Conservation (phyloP, 257 asterid species). For the Solanum virginianum region DNA sequence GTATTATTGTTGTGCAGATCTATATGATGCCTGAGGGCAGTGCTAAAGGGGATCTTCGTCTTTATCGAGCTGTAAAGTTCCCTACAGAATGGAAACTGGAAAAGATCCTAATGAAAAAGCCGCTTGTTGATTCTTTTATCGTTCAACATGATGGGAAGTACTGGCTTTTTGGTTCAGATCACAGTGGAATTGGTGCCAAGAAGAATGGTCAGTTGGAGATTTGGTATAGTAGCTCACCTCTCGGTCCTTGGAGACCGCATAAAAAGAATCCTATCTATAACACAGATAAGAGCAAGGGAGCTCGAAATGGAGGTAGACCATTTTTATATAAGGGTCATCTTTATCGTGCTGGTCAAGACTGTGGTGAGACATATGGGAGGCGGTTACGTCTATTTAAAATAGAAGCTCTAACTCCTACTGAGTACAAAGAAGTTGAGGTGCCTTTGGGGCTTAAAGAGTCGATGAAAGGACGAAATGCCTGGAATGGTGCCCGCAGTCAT, state of each 20-base stretch:
- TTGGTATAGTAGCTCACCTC: slow-evolving; percentile 71
- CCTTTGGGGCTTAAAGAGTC: slow-evolving; percentile 42
- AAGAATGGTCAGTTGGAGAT: slow-evolving; percentile 87
- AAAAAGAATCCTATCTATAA: slow-evolving; percentile 72
- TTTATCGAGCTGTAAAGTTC: slow-evolving; percentile 68
- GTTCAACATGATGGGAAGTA: slow-evolving; percentile 58
- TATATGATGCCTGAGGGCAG: slow-evolving; percentile 97
- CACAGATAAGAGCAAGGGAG: slow-evolving; percentile 64
- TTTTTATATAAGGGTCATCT: slow-evolving; percentile 51
- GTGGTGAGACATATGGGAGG: slow-evolving; percentile 74
- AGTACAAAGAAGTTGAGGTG: slow-evolving; percentile 79
- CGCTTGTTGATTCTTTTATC: slow-evolving; percentile 70
- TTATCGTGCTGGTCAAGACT: slow-evolving; percentile 86
- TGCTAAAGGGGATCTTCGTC: slow-evolving; percentile 85
- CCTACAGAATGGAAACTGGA: slow-evolving; percentile 77
- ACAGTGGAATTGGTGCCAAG: slow-evolving; percentile 55
- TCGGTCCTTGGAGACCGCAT: slow-evolving; percentile 93
- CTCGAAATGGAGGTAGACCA: slow-evolving; percentile 97
- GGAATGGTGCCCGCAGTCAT: slow-evolving; percentile 90
- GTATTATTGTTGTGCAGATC: slow-evolving; percentile 30
- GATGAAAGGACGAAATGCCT: slow-evolving; percentile 59
- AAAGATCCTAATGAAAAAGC: slow-evolving; percentile 48
- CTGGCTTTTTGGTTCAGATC: slow-evolving; percentile 95
- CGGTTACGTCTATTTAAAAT: slow-evolving; percentile 54
- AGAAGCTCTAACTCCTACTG: slow-evolving; percentile 39